These are phyloP conservation scores for Cryptococcus floricola DNA, from an alignment of 1,284 basidiomycete species.

Conservation along the genomic window DNA sequence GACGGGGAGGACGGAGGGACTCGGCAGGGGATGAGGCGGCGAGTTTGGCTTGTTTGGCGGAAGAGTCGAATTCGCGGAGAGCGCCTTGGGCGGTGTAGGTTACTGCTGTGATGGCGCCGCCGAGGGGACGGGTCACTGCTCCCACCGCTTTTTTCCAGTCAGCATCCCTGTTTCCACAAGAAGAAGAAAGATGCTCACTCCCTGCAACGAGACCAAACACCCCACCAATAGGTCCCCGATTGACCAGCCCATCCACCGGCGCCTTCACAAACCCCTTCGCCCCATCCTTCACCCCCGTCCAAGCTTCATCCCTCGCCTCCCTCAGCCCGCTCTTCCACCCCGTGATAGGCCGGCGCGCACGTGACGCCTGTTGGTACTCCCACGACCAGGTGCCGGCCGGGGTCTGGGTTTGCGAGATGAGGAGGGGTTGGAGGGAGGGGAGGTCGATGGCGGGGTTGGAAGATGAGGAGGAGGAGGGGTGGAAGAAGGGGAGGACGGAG, in stretches of 20 bases:
- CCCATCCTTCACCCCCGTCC: constrained; percentile 2
- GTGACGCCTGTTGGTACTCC: neutral
- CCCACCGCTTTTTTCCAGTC: neutral
- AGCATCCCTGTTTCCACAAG: neutral
- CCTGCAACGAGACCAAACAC: neutral
- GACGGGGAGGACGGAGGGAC: neutral
- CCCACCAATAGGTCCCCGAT: neutral
- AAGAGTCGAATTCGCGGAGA: neutral
- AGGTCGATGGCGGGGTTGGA: neutral
- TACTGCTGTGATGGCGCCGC: neutral
- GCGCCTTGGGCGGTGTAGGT: neutral
- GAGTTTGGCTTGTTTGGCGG: neutral
- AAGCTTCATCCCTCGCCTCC: constrained; percentile 1
- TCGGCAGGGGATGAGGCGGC: neutral
- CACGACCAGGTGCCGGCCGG: neutral
- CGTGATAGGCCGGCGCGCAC: neutral
- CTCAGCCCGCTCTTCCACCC: constrained; percentile 1
- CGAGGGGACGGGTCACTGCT: neutral
- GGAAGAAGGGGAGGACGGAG: too few relatives aligned
- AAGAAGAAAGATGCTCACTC: neutral
- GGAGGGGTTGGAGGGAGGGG: neutral
- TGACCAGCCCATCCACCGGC: neutral
- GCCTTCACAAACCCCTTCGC: neutral
- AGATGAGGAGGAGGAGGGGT: too few relatives aligned
- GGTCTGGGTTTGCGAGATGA: neutral